Base-by-base conservation (phyloP, 352 stramenopile species). In the Globisporangium nodosum region DNA sequence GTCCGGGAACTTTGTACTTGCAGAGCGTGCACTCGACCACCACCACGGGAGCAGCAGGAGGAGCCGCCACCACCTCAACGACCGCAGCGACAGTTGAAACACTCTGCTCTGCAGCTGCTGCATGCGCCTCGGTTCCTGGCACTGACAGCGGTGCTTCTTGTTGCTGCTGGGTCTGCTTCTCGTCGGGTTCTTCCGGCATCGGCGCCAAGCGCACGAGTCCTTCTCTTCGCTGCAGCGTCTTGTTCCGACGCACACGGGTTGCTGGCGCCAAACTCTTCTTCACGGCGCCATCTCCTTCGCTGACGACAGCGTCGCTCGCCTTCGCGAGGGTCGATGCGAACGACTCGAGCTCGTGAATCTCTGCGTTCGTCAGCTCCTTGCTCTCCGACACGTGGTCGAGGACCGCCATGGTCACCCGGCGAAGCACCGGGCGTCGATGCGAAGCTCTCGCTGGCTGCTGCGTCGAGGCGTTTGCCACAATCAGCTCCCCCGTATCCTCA, bases 341-440 rank as follows among this genome's bases (percentile, higher is more conserved):
- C 0, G 54, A 55, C 49, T 80, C 68, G 15, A 82, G 58, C 30
- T 77, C 65, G 24, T 79, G 63, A n/a, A 70, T 64, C 50, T 77
- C 70, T 3, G 60, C 54, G 27, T 68, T 63, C 56, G 70, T 74
- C 30, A 66, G 65, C 21, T 81, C 69, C 52, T 72, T 78, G 48
- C 51, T 63, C 20, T 81, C 72, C 20, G 69, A 56, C 16, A 77
- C 69, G 42, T 75, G 65, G 24, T 82, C 66, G 45, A 84, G 61
- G 33, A 84, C 71, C 5, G 74, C 71, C 12, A 84, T 70, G 15
- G 74, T 84, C n/a, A 84, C 67, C 7, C 74, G 69, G 0, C 74
- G 71, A 18, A 55, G 42, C 21, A 56, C 8, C 42, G 61, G 60
- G n/a, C 60, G 48, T 12, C 60, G 60, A 7, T 49, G 53, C 40